These are phyloP conservation scores for Lotmaria passim DNA, from an alignment of 208 protist genomes.

Conservation along the genomic window DNA sequence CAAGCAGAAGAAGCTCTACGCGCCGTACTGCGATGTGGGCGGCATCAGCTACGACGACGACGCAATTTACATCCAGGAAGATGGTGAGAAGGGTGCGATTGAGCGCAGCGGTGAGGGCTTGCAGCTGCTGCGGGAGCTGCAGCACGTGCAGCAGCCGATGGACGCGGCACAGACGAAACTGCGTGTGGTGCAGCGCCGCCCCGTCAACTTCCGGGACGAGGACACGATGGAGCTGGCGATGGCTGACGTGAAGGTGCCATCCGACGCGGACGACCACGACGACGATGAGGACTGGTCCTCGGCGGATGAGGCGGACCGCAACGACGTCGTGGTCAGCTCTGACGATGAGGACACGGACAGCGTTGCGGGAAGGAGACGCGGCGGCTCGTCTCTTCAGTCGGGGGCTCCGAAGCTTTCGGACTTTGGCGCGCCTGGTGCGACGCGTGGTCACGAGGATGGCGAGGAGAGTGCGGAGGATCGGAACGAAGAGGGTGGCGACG, in stretches of 20 bases:
- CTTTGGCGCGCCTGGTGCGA: slow-evolving; percentile 15
- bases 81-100: slow-evolving; percentile 79
- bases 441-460: slow-evolving; percentile 22
- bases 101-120: slow-evolving; percentile 88
- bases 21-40: slow-evolving; percentile 98
- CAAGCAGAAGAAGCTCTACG: slow-evolving; percentile 97
- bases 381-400: background rate
- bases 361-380: too few relatives aligned
- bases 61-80: slow-evolving; percentile 96
- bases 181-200: slow-evolving; percentile 70
- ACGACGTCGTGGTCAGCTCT: slow-evolving; percentile 22
- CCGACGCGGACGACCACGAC: slow-evolving; percentile 56
- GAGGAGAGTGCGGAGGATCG: slow-evolving; percentile 45
- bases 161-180: slow-evolving; percentile 55
- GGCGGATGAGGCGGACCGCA: slow-evolving; percentile 25
- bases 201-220: slow-evolving; percentile 80
- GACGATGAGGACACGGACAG: slow-evolving; percentile 24
- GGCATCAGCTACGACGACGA: slow-evolving; percentile 98
- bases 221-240: slow-evolving; percentile 87
- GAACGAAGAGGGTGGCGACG: slow-evolving; percentile 14
- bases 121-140: slow-evolving; percentile 80
- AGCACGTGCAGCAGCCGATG: slow-evolving; percentile 74
- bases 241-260: slow-evolving; percentile 46
- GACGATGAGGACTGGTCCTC: slow-evolving; percentile 44
- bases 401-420: slow-evolving; percentile 24